phyloP scores from a whole-genome alignment of 306 rosid genomes.

The Prinsepia uniflora region DNA sequence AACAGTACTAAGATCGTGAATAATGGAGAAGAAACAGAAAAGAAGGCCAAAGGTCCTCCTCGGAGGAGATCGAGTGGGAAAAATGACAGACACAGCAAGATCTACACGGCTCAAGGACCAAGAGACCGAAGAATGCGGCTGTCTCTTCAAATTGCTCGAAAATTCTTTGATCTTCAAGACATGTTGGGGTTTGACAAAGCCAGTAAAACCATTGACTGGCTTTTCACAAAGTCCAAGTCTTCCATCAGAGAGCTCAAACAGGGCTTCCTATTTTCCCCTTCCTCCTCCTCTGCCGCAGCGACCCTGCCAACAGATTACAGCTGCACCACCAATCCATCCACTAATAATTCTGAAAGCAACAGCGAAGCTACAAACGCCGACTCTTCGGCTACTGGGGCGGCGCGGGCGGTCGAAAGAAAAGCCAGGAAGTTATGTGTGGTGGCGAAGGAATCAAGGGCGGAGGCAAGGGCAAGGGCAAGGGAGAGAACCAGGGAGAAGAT shows the following conservation, averaged over 20 bases:
- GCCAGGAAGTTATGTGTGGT: conserved; percentile 19
- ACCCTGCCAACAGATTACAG: background rate
- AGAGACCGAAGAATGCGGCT: conserved; percentile 57
- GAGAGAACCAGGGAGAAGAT: conserved; percentile 44
- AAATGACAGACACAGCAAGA: conserved; percentile 63
- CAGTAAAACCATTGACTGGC: conserved; percentile 59
- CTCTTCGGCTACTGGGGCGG: background rate
- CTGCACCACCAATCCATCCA: background rate
- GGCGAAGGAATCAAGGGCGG: conserved; percentile 42
- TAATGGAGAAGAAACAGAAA: background rate
- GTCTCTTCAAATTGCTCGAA: conserved; percentile 49
- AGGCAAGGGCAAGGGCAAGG: conserved; percentile 52
- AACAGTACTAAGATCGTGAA: background rate
- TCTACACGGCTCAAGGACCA: conserved; percentile 51
- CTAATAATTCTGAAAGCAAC: too few species aligned
- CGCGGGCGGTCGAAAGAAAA: background rate
- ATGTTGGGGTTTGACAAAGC: conserved; percentile 58
- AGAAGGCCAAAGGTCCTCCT: conserved; percentile 12
- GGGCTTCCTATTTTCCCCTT: background rate
- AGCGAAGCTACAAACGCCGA: background rate
- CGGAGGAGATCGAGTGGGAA: conserved; percentile 37
- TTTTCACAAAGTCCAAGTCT: conserved; percentile 35
- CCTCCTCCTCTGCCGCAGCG: too few species aligned
- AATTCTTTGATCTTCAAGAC: conserved; percentile 59
- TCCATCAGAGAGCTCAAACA: conserved; percentile 44